Evolutionary conservation across 1,284 basidiomycete species (phyloP).

Genomic region (Gymnopus androsaceus): DNA sequence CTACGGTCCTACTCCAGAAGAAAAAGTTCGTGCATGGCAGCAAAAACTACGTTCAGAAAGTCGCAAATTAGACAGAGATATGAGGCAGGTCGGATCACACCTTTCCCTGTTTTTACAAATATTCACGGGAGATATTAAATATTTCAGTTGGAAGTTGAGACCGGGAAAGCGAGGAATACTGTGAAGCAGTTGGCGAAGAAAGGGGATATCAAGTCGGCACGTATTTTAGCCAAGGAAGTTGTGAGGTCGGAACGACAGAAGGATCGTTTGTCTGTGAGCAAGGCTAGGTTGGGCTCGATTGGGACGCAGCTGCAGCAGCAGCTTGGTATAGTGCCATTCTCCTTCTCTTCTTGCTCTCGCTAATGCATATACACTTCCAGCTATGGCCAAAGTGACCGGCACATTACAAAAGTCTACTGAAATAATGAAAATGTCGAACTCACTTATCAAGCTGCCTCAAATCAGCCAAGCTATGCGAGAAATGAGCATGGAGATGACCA

Average conservation of each 20-base stretch:
- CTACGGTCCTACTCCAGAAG: constrained; percentile 94
- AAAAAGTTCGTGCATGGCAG: constrained; percentile 89
- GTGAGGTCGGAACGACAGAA: constrained; percentile 95
- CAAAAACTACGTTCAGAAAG: constrained; percentile 78
- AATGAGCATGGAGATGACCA: constrained; percentile 99
- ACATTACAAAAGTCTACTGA: constrained; percentile 96
- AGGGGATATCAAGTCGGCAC: constrained; percentile 91
- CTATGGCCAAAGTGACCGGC: constrained; percentile 97
- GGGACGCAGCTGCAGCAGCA: constrained; percentile 91
- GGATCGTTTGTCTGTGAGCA: constrained; percentile 88
- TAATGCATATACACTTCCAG: constrained; percentile 44
- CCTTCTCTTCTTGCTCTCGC: background rate
- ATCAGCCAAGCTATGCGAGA: constrained; percentile 92
- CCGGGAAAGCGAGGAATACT: constrained; percentile 77
- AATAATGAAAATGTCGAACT: constrained; percentile 98
- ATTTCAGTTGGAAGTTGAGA: constrained; percentile 78
- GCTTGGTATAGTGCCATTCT: constrained; percentile 75
- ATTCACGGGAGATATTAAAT: background rate
- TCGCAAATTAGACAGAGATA: constrained; percentile 86
- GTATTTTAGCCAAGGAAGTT: constrained; percentile 91
- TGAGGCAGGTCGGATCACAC: constrained; percentile 76
- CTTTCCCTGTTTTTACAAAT: constrained; percentile 14
- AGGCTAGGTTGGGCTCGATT: constrained; percentile 92
- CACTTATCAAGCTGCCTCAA: constrained; percentile 90
- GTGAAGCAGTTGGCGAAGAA: constrained; percentile 92